phyloP scores from a whole-genome alignment of 305 asterid genomes.

The Caryopteris hybrid region DNA sequence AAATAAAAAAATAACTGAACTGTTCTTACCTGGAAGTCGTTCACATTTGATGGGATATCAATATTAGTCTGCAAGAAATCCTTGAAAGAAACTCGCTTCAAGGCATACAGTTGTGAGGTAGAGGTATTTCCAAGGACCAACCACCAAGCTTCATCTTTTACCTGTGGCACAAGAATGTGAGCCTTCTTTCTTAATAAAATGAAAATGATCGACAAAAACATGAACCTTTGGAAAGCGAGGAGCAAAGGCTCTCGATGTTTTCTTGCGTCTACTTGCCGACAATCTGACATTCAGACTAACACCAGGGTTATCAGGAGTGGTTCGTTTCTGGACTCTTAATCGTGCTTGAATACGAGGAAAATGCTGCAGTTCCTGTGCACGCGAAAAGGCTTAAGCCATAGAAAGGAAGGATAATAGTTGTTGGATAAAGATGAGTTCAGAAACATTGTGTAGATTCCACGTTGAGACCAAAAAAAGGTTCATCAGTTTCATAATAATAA shows the following conservation, averaged over 20 bases:
- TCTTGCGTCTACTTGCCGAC: conserved; percentile 50
- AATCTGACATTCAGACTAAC: conserved; percentile 54
- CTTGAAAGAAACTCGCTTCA: conserved; percentile 76
- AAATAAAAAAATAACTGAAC: no score
- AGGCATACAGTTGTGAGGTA: conserved; percentile 60
- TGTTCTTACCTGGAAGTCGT: conserved; percentile 50
- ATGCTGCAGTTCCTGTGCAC: conserved; percentile 61
- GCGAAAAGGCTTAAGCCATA: conserved; percentile 1
- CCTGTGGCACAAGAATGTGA: conserved; percentile 39
- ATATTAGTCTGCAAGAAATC: conserved; percentile 49
- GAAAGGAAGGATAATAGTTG: background rate
- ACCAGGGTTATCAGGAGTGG: conserved; percentile 28
- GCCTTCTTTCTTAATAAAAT: conserved; percentile 12
- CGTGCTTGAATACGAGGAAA: conserved; percentile 67
- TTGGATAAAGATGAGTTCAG: background rate
- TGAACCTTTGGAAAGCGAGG: conserved; percentile 91
- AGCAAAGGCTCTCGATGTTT: conserved; percentile 62
- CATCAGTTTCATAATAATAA: background rate
- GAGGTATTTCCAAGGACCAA: conserved; percentile 73
- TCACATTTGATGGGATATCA: conserved; percentile 57
- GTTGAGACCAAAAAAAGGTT: no score
- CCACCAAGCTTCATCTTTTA: conserved; percentile 99
- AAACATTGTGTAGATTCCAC: background rate
- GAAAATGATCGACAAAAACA: conserved; percentile 3
- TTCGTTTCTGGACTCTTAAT: conserved; percentile 55